Conservation (phyloP, 2,329 filamentous ascomycete species). For the Hortaea werneckii region DNA sequence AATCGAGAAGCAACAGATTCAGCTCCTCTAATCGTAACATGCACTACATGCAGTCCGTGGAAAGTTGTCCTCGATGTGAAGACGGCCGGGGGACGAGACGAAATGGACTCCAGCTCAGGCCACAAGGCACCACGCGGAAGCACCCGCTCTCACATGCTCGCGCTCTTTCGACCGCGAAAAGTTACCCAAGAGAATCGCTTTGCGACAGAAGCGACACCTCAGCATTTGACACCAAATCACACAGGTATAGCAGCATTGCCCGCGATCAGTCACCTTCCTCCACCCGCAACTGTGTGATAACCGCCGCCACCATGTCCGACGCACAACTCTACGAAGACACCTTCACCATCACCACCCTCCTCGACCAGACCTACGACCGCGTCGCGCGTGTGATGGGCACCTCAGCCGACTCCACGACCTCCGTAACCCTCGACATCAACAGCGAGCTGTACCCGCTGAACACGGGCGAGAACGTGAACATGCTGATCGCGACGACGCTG, state of each 20-base stretch:
- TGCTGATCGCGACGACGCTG: constrained; percentile 77
- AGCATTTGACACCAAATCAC: background rate
- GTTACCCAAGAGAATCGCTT: background rate
- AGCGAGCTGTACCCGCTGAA: constrained; percentile 76
- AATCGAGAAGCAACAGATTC: no score
- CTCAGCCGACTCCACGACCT: constrained; percentile 62
- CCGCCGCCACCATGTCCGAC: constrained; percentile 55
- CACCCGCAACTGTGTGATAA: no score
- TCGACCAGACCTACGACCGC: constrained; percentile 87
- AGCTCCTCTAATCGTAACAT: no score
- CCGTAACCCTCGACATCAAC: constrained; percentile 86
- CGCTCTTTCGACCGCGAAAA: background rate
- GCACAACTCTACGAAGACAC: constrained; percentile 88
- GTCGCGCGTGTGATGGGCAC: constrained; percentile 75
- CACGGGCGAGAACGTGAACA: constrained; percentile 64
- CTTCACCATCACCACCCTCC: constrained; percentile 70
- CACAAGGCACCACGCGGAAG: background rate
- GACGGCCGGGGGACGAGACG: no score
- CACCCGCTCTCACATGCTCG: no score
- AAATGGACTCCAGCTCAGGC: background rate
- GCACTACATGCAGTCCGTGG: no score
- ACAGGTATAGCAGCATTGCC: no score
- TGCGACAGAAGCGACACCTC: background rate
- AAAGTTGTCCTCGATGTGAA: no score
- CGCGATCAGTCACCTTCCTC: no score